phyloP scores from a whole-genome alignment of 2,329 filamentous ascomycete genomes.

The Cryphonectria parasitica region DNA sequence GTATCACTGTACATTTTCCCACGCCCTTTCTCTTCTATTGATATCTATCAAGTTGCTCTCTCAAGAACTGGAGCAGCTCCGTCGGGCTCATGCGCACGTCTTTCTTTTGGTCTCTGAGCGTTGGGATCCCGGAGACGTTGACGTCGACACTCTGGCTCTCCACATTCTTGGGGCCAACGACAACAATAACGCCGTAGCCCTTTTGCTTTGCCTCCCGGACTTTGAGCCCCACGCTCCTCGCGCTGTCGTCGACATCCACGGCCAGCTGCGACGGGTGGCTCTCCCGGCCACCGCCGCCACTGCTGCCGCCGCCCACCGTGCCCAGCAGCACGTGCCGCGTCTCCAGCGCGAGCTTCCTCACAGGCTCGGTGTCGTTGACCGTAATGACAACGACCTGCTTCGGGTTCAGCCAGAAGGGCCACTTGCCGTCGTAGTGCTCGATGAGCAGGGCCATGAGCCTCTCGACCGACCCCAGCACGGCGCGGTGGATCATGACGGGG shows the following conservation, averaged over 20 bases:
- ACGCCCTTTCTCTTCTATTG: constrained; percentile 41
- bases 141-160: constrained; percentile 59
- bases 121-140: constrained; percentile 44
- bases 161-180: constrained; percentile 71
- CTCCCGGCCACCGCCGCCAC: constrained; percentile 43
- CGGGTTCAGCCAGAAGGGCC: constrained; percentile 89
- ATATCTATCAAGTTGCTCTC: constrained; percentile 51
- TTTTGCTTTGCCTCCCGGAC: constrained; percentile 71
- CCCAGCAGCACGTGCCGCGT: constrained; percentile 57
- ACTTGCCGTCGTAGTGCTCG: constrained; percentile 78
- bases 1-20: constrained; percentile 20
- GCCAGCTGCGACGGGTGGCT: constrained; percentile 61
- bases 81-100: constrained; percentile 47
- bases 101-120: constrained; percentile 36
- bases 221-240: constrained; percentile 68
- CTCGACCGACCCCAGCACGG: constrained; percentile 83
- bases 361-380: constrained; percentile 63
- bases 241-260: constrained; percentile 71
- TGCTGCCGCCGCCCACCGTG: constrained; percentile 38
- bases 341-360: constrained; percentile 54
- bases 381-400: constrained; percentile 76
- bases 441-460: constrained; percentile 84
- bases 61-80: constrained; percentile 51
- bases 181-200: constrained; percentile 74
- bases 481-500: constrained; percentile 83